Percentiles rank a stretch among this genome's conserved stretches.
These are phyloP conservation scores for Acanthamoeba castellanii DNA, from an alignment of 208 protist species.

Conservation along the genomic window DNA sequence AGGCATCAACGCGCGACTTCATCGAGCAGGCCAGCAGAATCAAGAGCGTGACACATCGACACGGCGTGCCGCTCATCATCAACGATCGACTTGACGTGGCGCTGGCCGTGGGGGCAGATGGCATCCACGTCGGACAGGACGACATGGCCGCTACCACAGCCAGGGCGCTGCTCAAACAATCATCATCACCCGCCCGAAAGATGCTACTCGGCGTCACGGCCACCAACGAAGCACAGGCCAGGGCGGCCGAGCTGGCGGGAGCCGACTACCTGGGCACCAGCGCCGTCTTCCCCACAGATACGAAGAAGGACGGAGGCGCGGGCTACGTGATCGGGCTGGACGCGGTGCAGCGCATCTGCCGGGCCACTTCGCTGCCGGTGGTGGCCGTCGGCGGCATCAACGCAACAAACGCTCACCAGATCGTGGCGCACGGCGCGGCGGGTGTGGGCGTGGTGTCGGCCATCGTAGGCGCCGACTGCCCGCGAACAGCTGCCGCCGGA, in stretches of 20 bases:
- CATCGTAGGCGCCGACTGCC: constrained; percentile 29
- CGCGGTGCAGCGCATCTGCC: neutral
- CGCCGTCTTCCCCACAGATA: constrained; percentile 63
- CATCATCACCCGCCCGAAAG: neutral
- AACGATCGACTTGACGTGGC: constrained; percentile 77
- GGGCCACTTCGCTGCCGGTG: constrained; percentile 9
- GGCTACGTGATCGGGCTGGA: constrained; percentile 51
- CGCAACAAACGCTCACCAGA: neutral
- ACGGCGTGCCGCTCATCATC: constrained; percentile 74
- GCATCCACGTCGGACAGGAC: constrained; percentile 78
- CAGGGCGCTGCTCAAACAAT: constrained; percentile 6
- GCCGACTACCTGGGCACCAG: constrained; percentile 79
- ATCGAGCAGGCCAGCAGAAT: neutral
- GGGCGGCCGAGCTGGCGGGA: constrained; percentile 10
- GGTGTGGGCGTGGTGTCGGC: constrained; percentile 69
- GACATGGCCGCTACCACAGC: constrained; percentile 51
- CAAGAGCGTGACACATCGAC: neutral
- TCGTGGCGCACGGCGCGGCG: neutral
- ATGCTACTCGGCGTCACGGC: constrained; percentile 73
- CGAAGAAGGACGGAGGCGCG: constrained; percentile 67
- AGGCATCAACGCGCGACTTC: constrained; percentile 27
- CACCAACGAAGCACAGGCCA: neutral
- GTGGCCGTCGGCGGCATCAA: constrained; percentile 76
- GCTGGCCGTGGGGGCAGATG: constrained; percentile 74
- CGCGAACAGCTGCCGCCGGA: neutral